A percentile compares a stretch with the other conserved stretches of the same genome.
These are phyloP conservation scores for Hippophae rhamnoides DNA, from an alignment of 306 rosid genomes.

Conservation along the genomic window DNA sequence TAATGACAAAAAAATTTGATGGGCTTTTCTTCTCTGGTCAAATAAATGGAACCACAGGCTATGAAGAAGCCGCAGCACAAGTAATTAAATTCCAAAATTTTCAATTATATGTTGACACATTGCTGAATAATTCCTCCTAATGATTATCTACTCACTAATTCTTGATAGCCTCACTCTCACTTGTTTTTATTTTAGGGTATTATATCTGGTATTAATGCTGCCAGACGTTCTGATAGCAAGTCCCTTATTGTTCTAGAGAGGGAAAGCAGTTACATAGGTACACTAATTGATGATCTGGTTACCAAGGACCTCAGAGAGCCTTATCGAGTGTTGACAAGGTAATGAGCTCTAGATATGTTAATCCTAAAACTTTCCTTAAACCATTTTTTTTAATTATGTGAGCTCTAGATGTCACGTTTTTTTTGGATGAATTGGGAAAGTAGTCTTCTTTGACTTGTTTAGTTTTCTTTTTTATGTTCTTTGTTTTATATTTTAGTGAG, in stretches of 20 bases:
- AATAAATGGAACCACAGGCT: slow-evolving; percentile 96
- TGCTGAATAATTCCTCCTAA: neutral
- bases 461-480: too few relatives aligned
- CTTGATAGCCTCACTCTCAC: slow-evolving; percentile 4
- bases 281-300: slow-evolving; percentile 71
- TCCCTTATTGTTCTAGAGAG: slow-evolving; percentile 84
- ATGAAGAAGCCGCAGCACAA: slow-evolving; percentile 99
- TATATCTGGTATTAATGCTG: slow-evolving; percentile 87
- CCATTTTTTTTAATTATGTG: neutral
- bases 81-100: slow-evolving; percentile 28
- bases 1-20: slow-evolving; percentile 85
- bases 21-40: slow-evolving; percentile 98
- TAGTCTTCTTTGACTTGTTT: too few relatives aligned
- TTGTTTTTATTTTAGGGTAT: slow-evolving; percentile 50
- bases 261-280: slow-evolving; percentile 87
- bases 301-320: slow-evolving; percentile 63
- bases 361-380: neutral
- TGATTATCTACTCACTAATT: neutral
- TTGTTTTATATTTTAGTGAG: too few relatives aligned
- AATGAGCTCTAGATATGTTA: slow-evolving; percentile 10
- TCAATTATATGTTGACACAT: slow-evolving; percentile 11
- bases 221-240: slow-evolving; percentile 77
- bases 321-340: slow-evolving; percentile 60
- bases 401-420: too few relatives aligned
- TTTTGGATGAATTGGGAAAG: too few relatives aligned